These are phyloP conservation scores for Cytospora paraplurivora DNA, from an alignment of 2,329 filamentous ascomycete species.

Conservation along the genomic window DNA sequence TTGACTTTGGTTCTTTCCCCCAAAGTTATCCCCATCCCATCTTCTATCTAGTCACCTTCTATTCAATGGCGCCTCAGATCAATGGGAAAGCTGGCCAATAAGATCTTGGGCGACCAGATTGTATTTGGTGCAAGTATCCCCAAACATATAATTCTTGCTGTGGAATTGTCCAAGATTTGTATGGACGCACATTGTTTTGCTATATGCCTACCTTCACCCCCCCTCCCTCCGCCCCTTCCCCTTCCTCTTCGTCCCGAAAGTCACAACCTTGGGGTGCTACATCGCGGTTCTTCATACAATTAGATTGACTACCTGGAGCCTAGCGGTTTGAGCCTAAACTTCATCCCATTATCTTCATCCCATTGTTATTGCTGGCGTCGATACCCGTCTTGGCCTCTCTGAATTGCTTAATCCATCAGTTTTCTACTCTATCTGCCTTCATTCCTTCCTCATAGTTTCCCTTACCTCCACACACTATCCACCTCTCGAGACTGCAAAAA, in stretches of 20 bases:
- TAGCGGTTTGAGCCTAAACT: neutral
- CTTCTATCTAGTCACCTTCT: neutral
- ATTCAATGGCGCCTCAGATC: neutral
- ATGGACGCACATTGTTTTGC: neutral
- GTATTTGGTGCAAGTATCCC: neutral
- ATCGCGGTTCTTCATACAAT: neutral
- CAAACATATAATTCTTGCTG: neutral
- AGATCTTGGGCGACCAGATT: neutral
- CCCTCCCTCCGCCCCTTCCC: neutral
- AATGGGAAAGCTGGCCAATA: neutral
- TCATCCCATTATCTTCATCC: neutral
- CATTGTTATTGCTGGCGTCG: neutral
- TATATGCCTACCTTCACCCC: neutral
- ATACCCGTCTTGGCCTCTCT: slow-evolving; percentile 1
- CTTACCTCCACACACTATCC: neutral
- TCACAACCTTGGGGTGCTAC: neutral
- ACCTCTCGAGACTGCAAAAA: slow-evolving; percentile 14
- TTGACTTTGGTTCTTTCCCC: neutral
- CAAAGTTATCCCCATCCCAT: neutral
- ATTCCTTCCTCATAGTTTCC: slow-evolving; percentile 5
- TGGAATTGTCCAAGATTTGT: neutral
- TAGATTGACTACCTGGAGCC: neutral
- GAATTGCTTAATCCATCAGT: no score
- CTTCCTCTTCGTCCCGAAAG: neutral
- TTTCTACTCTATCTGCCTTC: no score